Evolutionary conservation across 345 rosid genomes (phyloP).

Genomic region (Camelina sativa): DNA sequence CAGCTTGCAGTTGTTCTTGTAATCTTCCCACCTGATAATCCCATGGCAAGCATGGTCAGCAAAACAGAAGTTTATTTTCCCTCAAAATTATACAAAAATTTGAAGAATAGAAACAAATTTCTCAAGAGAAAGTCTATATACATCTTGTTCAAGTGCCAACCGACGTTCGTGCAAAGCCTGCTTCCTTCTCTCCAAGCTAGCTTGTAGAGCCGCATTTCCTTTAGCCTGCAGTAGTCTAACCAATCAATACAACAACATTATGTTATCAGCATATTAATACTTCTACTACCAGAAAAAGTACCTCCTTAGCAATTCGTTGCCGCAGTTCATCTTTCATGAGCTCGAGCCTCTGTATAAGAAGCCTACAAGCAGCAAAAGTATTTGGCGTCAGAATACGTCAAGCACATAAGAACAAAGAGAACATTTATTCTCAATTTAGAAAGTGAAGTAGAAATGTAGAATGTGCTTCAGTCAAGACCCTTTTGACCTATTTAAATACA

Average conservation of each 20-base stretch:
- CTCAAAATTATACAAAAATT: not conserved
- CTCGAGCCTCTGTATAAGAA: slow-evolving; percentile 97
- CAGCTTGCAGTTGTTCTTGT: slow-evolving; percentile 98
- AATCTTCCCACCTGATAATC: slow-evolving; percentile 74
- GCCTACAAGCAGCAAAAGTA: slow-evolving; percentile 54
- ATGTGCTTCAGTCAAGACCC: slow-evolving; percentile 23
- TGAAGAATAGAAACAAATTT: slow-evolving; percentile 19
- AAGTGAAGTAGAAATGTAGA: not conserved
- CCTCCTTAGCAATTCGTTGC: slow-evolving; percentile 98
- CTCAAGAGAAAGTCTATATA: slow-evolving; percentile 42
- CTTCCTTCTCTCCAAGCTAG: slow-evolving; percentile 98
- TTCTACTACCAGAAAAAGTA: slow-evolving; percentile 41
- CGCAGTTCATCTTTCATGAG: slow-evolving; percentile 88
- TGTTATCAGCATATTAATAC: slow-evolving; percentile 12
- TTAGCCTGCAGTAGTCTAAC: slow-evolving; percentile 60
- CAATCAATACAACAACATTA: slow-evolving; percentile 40
- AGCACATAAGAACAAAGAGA: not conserved
- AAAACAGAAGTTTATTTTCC: not conserved
- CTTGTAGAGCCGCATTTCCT: slow-evolving; percentile 97
- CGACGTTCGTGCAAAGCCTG: slow-evolving; percentile 99
- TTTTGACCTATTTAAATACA: slow-evolving; percentile 7
- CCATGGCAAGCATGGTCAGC: slow-evolving; percentile 26
- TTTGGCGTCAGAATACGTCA: slow-evolving; percentile 13
- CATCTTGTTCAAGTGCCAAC: slow-evolving; percentile 99
- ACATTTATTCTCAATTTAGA: not conserved